Conservation (phyloP, 495 filamentous ascomycete species). For the Penicillium pulvis region DNA sequence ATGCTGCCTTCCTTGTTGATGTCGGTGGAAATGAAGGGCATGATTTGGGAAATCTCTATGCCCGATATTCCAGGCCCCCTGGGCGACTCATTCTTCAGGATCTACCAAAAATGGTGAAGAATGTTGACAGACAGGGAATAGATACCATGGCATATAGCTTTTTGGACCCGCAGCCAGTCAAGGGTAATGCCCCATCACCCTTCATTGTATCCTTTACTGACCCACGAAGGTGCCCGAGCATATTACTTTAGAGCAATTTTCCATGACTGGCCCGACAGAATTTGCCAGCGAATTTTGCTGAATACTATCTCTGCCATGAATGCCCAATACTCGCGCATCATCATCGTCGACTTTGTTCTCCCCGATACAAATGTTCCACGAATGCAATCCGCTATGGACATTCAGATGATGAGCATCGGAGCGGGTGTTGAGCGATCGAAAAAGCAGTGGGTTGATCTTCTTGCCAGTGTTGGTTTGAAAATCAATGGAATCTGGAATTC, state of each 20-base stretch:
- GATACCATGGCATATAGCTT: slow-evolving; percentile 19
- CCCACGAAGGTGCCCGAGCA: slow-evolving; percentile 29
- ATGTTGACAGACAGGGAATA: slow-evolving; percentile 5
- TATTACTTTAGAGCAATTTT: slow-evolving; percentile 50
- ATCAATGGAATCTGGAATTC: slow-evolving; percentile 31
- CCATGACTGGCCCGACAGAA: slow-evolving; percentile 47
- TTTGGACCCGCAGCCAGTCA: slow-evolving; percentile 19
- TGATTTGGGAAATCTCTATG: slow-evolving; percentile 37
- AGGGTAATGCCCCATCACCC: slow-evolving; percentile 1
- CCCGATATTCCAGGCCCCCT: not conserved
- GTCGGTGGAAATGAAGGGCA: slow-evolving; percentile 51
- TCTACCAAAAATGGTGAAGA: slow-evolving; percentile 11
- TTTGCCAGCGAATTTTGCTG: slow-evolving; percentile 33
- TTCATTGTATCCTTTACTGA: not conserved
- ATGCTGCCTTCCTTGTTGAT: slow-evolving; percentile 43
- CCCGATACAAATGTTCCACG: slow-evolving; percentile 29
- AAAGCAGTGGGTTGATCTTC: slow-evolving; percentile 32
- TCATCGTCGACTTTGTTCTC: slow-evolving; percentile 36
- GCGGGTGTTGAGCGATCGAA: slow-evolving; percentile 37
- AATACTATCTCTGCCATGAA: slow-evolving; percentile 30
- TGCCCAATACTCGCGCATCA: slow-evolving; percentile 29
- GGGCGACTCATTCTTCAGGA: slow-evolving; percentile 16
- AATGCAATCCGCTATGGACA: slow-evolving; percentile 33
- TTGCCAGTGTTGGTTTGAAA: slow-evolving; percentile 29
- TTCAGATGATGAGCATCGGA: slow-evolving; percentile 42